Percentiles rank a stretch among this genome's conserved stretches.
phyloP scores from a whole-genome alignment of 768 basidiomycete species.

The Xerocomellus chrysenteron region DNA sequence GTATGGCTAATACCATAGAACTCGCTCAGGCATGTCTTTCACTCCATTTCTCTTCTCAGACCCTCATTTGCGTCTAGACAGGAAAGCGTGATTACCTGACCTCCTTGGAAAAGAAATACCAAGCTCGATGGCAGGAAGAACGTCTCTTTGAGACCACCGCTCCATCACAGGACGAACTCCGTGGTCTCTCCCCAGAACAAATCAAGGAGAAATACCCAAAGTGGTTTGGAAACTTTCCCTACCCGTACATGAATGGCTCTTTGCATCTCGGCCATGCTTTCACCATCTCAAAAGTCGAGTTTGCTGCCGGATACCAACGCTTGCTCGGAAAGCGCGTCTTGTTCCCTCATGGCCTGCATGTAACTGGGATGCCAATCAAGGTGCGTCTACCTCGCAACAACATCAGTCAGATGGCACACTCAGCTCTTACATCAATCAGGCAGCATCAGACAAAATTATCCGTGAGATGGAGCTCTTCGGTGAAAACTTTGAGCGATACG shows the following conservation, averaged over 20 bases:
- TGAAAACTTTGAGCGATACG: constrained; percentile 69
- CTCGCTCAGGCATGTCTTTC: constrained; percentile 50
- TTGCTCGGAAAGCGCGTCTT: constrained; percentile 92
- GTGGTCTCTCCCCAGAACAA: constrained; percentile 61
- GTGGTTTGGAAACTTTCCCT: constrained; percentile 97
- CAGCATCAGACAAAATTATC: constrained; percentile 95
- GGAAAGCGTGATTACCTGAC: constrained; percentile 89
- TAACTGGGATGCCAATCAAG: constrained; percentile 99
- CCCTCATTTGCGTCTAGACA: constrained; percentile 53
- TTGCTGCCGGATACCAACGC: constrained; percentile 90
- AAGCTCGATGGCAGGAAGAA: constrained; percentile 74
- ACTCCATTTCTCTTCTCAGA: not conserved
- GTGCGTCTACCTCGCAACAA: constrained; percentile 43
- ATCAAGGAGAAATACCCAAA: constrained; percentile 81
- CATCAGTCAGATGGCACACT: not conserved
- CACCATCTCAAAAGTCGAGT: constrained; percentile 97
- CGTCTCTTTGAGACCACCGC: constrained; percentile 84
- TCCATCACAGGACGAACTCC: constrained; percentile 65
- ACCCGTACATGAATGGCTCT: constrained; percentile 98
- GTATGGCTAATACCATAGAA: constrained; percentile 65
- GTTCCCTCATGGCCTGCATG: constrained; percentile 98
- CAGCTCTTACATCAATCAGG: constrained; percentile 44
- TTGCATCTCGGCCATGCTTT: constrained; percentile 97
- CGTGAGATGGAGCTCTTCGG: constrained; percentile 98
- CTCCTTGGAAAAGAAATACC: constrained; percentile 81